A percentile compares a stretch with the other conserved stretches of the same genome.
Conservation (phyloP, 73 alveolate species). For the Blepharisma japonicum region DNA sequence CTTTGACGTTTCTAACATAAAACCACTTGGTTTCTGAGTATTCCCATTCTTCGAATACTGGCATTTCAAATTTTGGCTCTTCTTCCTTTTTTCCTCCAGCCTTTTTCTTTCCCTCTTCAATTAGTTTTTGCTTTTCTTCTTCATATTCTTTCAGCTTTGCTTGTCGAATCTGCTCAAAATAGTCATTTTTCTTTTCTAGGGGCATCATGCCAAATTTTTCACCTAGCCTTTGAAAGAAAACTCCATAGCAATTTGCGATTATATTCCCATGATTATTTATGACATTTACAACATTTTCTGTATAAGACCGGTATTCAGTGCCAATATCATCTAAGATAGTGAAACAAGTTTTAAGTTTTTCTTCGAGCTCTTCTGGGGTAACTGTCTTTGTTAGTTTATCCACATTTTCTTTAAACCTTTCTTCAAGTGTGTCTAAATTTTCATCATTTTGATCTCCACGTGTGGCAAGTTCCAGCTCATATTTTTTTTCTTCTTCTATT, state of each 20-base stretch:
- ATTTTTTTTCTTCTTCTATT: constrained; percentile 45
- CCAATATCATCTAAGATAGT: constrained; percentile 57
- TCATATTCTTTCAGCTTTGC: constrained; percentile 53
- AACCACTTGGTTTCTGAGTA: neutral
- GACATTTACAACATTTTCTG: constrained; percentile 38
- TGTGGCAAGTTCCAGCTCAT: constrained; percentile 51
- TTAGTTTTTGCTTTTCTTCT: constrained; percentile 55
- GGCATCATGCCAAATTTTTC: constrained; percentile 39
- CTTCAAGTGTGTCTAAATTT: constrained; percentile 39
- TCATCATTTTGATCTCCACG: constrained; percentile 65
- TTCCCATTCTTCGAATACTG: constrained; percentile 40
- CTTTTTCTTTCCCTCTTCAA: constrained; percentile 49
- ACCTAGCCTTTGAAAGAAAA: constrained; percentile 39
- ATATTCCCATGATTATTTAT: constrained; percentile 51
- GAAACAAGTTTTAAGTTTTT: constrained; percentile 51
- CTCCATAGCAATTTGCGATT: constrained; percentile 42
- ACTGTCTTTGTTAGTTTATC: constrained; percentile 57
- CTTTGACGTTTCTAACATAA: neutral
- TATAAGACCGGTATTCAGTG: constrained; percentile 45
- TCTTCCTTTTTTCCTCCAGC: constrained; percentile 48
- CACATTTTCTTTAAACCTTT: constrained; percentile 27
- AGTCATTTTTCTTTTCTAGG: constrained; percentile 44
- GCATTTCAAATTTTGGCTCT: constrained; percentile 58
- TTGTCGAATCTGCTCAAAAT: constrained; percentile 41
- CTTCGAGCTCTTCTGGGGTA: constrained; percentile 60